phyloP scores from a whole-genome alignment of 257 asterid species.

The Solanum virginianum region DNA sequence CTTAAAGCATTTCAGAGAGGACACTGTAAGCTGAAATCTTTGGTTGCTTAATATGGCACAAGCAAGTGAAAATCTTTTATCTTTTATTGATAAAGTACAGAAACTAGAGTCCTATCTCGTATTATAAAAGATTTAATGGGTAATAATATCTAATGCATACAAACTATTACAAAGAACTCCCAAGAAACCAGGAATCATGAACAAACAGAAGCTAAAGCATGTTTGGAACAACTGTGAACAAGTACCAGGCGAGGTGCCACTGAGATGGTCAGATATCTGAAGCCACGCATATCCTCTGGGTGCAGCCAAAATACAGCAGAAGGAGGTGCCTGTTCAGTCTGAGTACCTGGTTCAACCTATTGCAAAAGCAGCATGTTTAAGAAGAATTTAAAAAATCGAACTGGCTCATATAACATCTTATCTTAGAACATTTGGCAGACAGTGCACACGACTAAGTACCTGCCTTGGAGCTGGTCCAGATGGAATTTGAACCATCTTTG shows the following conservation, averaged over 20 bases:
- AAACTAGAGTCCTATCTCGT: neutral
- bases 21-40: neutral
- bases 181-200: neutral
- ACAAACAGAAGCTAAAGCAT: neutral
- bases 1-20: neutral
- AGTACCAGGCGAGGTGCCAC: slow-evolving; percentile 95
- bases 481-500: slow-evolving; percentile 88
- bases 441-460: slow-evolving; percentile 36
- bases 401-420: neutral
- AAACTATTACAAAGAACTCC: neutral
- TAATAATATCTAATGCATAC: neutral
- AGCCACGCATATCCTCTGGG: slow-evolving; percentile 73
- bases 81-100: neutral
- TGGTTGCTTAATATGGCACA: neutral
- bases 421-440: neutral
- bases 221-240: neutral
- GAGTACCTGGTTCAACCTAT: slow-evolving; percentile 97
- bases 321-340: slow-evolving; percentile 97
- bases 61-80: neutral
- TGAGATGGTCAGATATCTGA: slow-evolving; percentile 80
- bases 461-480: slow-evolving; percentile 98
- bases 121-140: neutral
- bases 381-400: neutral
- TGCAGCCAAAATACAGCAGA: slow-evolving; percentile 90
- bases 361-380: slow-evolving; percentile 13